Base-by-base conservation (phyloP, 352 stramenopile species). In the Phytophthora capsici region DNA sequence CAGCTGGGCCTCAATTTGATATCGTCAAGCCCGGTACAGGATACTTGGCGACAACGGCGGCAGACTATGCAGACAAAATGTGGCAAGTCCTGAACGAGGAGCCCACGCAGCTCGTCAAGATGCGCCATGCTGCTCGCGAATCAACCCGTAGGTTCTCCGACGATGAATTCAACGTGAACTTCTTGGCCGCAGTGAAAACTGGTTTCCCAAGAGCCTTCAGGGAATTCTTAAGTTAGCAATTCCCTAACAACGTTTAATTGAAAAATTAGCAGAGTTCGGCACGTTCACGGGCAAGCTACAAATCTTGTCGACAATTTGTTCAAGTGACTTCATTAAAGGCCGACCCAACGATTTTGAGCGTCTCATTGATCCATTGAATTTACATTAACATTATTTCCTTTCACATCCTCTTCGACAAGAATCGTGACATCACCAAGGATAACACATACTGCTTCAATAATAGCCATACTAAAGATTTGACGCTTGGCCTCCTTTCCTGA, bases 381-480 rank as follows among this genome's bases (percentile, higher is more conserved):
- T 1, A 66, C 23, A 17, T 23, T 51, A 14, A 73, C 63, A n/a
- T 62, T 53, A 41, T 58, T 73, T n/a, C 57, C 63, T 44, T n/a
- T 43, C 37, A 76, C 41, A 3, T 61, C 41, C 20, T 59, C 52
- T 59, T 51, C 38, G 22, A 57, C 49, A 23, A 57, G 14, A 20
- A 57, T 57, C 19, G 3, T 17, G 23, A 22, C 49, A 36, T 57
- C 34, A 30, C 20, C 34, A 17, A 57, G 3, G 19, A 57, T 17
- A 49, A 45, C 46, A 46, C 57, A 51, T 38, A 57, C 57, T 65
- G 57, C 43, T 14, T 65, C 57, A 46, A 63, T 44, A 16, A 63
- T 50, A 16, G 55, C 32, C 32, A 38, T 4, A 38, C 4, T 38
- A 12, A 38, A 38, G 9, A 38, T 38, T 16, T 7, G 32, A 58